Evolutionary conservation across 805 yeast species (phyloP).

Genomic region (Wickerhamomyces bisporus): DNA sequence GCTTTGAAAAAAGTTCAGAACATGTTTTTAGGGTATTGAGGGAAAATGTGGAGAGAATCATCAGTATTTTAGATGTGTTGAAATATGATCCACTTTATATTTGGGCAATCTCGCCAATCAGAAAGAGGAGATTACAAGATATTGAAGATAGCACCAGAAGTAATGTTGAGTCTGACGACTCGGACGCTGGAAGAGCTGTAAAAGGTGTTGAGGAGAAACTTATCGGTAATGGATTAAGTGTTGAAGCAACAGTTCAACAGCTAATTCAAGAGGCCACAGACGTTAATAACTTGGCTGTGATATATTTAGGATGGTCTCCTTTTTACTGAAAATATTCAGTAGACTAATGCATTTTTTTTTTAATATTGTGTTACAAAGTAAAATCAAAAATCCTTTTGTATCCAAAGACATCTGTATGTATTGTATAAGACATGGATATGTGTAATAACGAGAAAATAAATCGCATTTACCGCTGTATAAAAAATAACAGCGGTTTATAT

Average conservation of each 20-base stretch:
- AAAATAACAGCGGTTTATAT: too few species aligned
- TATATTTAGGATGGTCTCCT: slow-evolving; percentile 85
- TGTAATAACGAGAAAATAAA: too few species aligned
- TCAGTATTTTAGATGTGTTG: slow-evolving; percentile 79
- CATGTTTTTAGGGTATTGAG: slow-evolving; percentile 65
- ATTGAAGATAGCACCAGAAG: slow-evolving; percentile 6
- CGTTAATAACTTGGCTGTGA: slow-evolving; percentile 58
- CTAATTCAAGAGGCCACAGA: slow-evolving; percentile 73
- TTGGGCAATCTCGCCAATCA: slow-evolving; percentile 82
- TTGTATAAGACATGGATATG: background rate
- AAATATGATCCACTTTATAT: slow-evolving; percentile 90
- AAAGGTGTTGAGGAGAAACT: slow-evolving; percentile 68
- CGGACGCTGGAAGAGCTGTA: slow-evolving; percentile 77
- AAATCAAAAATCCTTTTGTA: too few species aligned
- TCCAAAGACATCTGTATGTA: background rate
- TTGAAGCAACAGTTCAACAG: slow-evolving; percentile 81
- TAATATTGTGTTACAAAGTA: too few species aligned
- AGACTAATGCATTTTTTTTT: too few species aligned
- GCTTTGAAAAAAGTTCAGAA: slow-evolving; percentile 69
- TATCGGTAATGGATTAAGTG: slow-evolving; percentile 59
- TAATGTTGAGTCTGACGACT: slow-evolving; percentile 16
- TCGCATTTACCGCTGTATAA: too few species aligned
- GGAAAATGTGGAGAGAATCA: slow-evolving; percentile 58
- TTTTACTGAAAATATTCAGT: slow-evolving; percentile 50
- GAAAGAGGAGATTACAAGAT: slow-evolving; percentile 50